Evolutionary conservation across 192 early-diverging fungal species (phyloP).

Genomic region (Dissophora ornata): DNA sequence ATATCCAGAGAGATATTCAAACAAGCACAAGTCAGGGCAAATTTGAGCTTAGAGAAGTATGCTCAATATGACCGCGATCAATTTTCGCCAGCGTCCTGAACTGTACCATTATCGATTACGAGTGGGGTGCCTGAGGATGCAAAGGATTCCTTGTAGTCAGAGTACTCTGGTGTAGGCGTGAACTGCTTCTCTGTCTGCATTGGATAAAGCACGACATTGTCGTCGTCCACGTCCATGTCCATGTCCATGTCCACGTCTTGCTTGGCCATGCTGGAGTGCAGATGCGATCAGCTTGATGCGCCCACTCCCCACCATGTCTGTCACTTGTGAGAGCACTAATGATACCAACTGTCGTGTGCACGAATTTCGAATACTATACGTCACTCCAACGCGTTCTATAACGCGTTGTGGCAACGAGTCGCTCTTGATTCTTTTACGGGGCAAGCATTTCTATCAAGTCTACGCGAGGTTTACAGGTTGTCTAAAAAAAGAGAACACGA

Average conservation of each 20-base stretch:
- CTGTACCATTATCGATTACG: constrained; percentile 57
- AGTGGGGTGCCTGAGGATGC: constrained; percentile 37
- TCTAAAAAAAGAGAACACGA: too few species aligned
- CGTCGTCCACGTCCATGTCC: constrained; percentile 39
- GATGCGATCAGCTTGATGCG: too few species aligned
- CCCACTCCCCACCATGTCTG: too few species aligned
- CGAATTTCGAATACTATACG: too few species aligned
- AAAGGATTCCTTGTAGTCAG: constrained; percentile 50
- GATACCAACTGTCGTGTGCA: too few species aligned
- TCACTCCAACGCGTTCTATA: too few species aligned
- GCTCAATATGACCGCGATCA: background rate
- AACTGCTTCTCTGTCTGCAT: constrained; percentile 47
- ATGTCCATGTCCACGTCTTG: constrained; percentile 21
- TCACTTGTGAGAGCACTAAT: too few species aligned
- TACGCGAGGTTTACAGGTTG: too few species aligned
- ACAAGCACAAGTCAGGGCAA: background rate
- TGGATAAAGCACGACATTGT: constrained; percentile 20
- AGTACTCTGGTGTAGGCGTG: constrained; percentile 40
- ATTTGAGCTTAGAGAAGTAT: background rate
- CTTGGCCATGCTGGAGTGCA: constrained; percentile 3
- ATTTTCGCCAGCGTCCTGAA: background rate
- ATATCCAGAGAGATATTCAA: constrained; percentile 6
- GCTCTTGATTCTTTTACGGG: too few species aligned
- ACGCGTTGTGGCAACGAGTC: too few species aligned
- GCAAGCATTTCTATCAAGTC: too few species aligned